A percentile compares a stretch with the other conserved stretches of the same genome.
Evolutionary conservation across 2,329 filamentous ascomycete genomes (phyloP).

Genomic region (Fusarium sp.): DNA sequence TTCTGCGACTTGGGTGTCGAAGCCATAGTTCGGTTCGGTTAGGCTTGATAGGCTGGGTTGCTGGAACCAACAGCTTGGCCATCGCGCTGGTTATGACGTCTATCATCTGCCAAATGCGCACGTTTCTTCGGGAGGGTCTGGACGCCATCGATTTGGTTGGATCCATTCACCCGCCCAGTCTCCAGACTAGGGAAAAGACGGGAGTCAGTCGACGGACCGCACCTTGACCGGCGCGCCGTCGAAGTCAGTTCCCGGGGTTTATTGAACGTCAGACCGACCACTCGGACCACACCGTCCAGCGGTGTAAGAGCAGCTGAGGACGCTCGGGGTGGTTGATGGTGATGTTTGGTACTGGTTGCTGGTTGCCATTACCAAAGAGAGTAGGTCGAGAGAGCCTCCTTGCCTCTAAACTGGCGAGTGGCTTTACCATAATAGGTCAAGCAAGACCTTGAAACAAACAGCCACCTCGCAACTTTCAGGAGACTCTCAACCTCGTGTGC

Average conservation of each 20-base stretch:
- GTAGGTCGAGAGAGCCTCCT: neutral
- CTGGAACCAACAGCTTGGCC: constrained; percentile 11
- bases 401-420: neutral
- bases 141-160: constrained; percentile 35
- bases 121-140: constrained; percentile 15
- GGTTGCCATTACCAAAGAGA: neutral
- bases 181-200: constrained; percentile 44
- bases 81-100: constrained; percentile 25
- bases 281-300: constrained; percentile 21
- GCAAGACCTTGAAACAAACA: neutral
- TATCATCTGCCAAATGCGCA: constrained; percentile 20
- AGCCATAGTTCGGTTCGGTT: neutral
- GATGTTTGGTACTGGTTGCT: neutral
- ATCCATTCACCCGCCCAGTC: constrained; percentile 34
- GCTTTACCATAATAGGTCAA: neutral
- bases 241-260: constrained; percentile 41
- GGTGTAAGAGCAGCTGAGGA: constrained; percentile 24
- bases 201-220: constrained; percentile 44
- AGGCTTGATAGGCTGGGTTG: constrained; percentile 1
- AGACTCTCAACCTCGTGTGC: neutral
- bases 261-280: constrained; percentile 21
- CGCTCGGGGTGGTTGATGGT: neutral
- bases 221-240: constrained; percentile 41
- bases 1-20: neutral
- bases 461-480: neutral